Evolutionary conservation across 2,329 filamentous ascomycete species (phyloP).

Genomic region (Stemphylium lycopersici): DNA sequence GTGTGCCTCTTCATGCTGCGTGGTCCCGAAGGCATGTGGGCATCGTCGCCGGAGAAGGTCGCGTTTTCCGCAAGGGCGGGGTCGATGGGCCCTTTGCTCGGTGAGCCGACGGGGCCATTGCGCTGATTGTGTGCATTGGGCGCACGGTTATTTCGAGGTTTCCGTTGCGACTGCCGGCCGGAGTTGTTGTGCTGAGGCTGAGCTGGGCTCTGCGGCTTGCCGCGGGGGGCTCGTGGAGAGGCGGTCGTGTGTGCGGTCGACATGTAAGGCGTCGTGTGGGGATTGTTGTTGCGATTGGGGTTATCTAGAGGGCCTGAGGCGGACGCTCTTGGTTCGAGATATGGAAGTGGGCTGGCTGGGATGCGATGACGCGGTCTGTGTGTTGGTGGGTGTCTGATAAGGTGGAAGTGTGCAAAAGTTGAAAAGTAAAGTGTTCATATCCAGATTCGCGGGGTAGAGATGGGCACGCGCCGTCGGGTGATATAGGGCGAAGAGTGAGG

Average conservation of each 20-base stretch:
- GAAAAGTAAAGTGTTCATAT: conserved; percentile 44
- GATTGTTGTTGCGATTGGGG: conserved; percentile 10
- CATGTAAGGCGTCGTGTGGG: conserved; percentile 32
- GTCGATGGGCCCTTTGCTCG: conserved; percentile 21
- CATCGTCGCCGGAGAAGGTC: conserved; percentile 38
- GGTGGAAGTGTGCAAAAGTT: conserved; percentile 26
- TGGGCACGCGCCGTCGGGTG: conserved; percentile 28
- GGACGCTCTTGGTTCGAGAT: conserved; percentile 25
- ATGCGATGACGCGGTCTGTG: conserved; percentile 32
- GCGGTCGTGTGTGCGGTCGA: conserved; percentile 40
- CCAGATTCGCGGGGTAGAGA: conserved; percentile 35
- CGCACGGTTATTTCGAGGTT: conserved; percentile 42
- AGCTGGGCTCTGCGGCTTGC: conserved; percentile 41
- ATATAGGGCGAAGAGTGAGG: conserved; percentile 13
- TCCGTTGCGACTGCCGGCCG: conserved; percentile 37
- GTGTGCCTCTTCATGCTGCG: conserved; percentile 41
- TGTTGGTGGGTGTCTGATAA: conserved; percentile 28
- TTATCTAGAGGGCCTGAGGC: conserved; percentile 38
- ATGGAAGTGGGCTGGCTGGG: conserved; percentile 20
- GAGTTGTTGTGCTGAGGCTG: conserved; percentile 34
- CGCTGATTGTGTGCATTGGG: conserved; percentile 34
- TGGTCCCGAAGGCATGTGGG: conserved; percentile 28
- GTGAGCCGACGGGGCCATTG: conserved; percentile 20
- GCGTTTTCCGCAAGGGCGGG: conserved; percentile 33
- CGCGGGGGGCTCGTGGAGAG: conserved; percentile 43